Conservation (phyloP, 2,329 filamentous ascomycete species). For the Colletotrichum coccodes region DNA sequence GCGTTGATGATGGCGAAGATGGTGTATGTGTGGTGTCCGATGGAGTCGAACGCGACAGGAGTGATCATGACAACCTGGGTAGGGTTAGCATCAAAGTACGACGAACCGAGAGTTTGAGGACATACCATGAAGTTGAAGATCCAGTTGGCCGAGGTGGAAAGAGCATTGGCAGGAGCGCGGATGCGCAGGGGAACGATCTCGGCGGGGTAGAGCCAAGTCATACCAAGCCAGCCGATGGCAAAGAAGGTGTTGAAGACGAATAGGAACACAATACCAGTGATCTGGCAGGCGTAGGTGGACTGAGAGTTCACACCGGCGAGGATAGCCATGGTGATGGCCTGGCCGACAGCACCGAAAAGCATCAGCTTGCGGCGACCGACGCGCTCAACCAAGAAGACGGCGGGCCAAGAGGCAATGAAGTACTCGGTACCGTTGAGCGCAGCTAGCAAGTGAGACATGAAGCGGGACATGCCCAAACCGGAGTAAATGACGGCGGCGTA, state of each 20-base stretch:
- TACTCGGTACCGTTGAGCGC: conserved; percentile 62
- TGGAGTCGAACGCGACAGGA: conserved; percentile 66
- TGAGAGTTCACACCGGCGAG: conserved; percentile 55
- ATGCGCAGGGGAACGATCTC: conserved; percentile 70
- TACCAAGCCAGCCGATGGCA: conserved; percentile 67
- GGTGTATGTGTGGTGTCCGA: conserved; percentile 70
- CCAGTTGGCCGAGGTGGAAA: conserved; percentile 66
- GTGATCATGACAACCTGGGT: conserved; percentile 69
- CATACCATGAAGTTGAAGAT: conserved; percentile 69
- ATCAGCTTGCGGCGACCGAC: conserved; percentile 77
- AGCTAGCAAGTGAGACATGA: conserved; percentile 67
- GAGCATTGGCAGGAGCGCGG: conserved; percentile 68
- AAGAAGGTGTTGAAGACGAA: conserved; percentile 73
- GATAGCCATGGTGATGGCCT: conserved; percentile 74
- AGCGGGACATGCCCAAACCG: conserved; percentile 59
- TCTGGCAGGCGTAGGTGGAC: conserved; percentile 38
- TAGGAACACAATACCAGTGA: conserved; percentile 57
- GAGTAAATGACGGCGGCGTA: conserved; percentile 41
- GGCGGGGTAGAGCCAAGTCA: conserved; percentile 71
- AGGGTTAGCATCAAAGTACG: neutral
- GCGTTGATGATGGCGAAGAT: conserved; percentile 75
- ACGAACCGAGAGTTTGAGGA: neutral
- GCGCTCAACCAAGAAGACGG: conserved; percentile 71
- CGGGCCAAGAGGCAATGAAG: conserved; percentile 65
- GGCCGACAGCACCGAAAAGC: conserved; percentile 74